phyloP scores from a whole-genome alignment of 2,329 filamentous ascomycete genomes.

The Sporothrix inflata region DNA sequence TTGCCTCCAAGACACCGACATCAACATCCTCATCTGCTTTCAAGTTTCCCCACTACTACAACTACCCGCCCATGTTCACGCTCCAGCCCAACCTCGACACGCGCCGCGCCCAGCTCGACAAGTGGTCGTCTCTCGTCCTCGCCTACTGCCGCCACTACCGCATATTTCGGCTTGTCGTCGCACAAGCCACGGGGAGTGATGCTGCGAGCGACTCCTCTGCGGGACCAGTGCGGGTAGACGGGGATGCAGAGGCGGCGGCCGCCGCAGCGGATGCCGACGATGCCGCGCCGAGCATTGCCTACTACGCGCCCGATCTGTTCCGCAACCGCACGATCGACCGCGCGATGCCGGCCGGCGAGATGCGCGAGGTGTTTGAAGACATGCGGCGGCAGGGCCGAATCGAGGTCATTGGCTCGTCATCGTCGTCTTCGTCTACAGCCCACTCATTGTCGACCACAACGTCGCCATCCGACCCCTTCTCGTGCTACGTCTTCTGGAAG shows the following conservation, averaged over 20 bases:
- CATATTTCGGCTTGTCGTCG: slow-evolving; percentile 73
- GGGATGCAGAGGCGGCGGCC: slow-evolving; percentile 42
- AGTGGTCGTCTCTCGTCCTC: slow-evolving; percentile 86
- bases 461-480: slow-evolving; percentile 54
- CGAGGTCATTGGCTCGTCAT: slow-evolving; percentile 55
- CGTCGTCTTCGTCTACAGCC: slow-evolving; percentile 34
- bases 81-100: slow-evolving; percentile 75
- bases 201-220: slow-evolving; percentile 42
- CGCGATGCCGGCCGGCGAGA: slow-evolving; percentile 54
- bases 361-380: slow-evolving; percentile 61
- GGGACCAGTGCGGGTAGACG: slow-evolving; percentile 35
- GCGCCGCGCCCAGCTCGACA: slow-evolving; percentile 73
- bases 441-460: slow-evolving; percentile 16
- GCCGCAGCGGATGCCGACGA: slow-evolving; percentile 12
- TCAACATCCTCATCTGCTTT: slow-evolving; percentile 42
- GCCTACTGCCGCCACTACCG: slow-evolving; percentile 79
- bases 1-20: background rate
- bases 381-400: slow-evolving; percentile 63
- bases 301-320: slow-evolving; percentile 52
- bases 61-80: slow-evolving; percentile 85
- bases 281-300: slow-evolving; percentile 24
- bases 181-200: slow-evolving; percentile 27
- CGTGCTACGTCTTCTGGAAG: slow-evolving; percentile 77
- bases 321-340: slow-evolving; percentile 59
- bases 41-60: slow-evolving; percentile 66